Evolutionary conservation across 352 stramenopile genomes (phyloP), one percentile per base, ranked within the genome.

Genomic region (Globisporangium cederbergense): DNA sequence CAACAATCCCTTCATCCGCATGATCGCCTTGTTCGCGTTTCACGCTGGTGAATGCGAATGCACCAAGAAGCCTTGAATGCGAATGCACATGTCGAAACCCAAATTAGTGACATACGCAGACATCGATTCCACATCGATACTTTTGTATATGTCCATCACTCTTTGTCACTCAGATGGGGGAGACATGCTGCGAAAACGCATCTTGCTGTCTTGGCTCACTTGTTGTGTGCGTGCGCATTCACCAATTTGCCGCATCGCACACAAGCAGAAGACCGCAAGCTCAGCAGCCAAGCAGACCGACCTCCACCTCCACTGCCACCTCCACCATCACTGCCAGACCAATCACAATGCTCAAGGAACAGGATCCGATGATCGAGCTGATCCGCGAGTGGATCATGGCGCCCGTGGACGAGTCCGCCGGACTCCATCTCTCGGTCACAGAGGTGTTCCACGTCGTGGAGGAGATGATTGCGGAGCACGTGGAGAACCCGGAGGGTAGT

Each of bases 361-460:
- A 94, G 67, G 86, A 94, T 66, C 81, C 86, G 54, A 87, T 94
- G 77, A 94, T 94, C 59, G 86, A 94, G 66, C 68, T 94, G 20
- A 86, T 94, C 63, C 86, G 77, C 47, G 82, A 94, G 74, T 91
- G 79, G 81, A 94, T 94, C 76, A 91, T 91, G 72, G 72, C 81
- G 51, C 81, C 81, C 6, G 69, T 88, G 22, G 81, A 86, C 50
- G 73, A 88, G 58, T 74, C 73, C 18, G 72, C 71, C 13, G 83
- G 85, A 36, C 65, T 92, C 45, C 83, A 88, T 54, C 69, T 90
- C 46, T 79, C 81, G 0, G 74, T 88, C 16, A 72, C 90, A 14
- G 66, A 91, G 43, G 81, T 90, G 8, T 92, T 94, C 67, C 65
- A 74, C 50, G 70, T 89, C 65, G 81, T 94, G 55, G 78, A 88